Evolutionary conservation across 768 basidiomycete species (phyloP), one percentile per base, ranked within the genome.

Genomic region (Lactarius indigo): DNA sequence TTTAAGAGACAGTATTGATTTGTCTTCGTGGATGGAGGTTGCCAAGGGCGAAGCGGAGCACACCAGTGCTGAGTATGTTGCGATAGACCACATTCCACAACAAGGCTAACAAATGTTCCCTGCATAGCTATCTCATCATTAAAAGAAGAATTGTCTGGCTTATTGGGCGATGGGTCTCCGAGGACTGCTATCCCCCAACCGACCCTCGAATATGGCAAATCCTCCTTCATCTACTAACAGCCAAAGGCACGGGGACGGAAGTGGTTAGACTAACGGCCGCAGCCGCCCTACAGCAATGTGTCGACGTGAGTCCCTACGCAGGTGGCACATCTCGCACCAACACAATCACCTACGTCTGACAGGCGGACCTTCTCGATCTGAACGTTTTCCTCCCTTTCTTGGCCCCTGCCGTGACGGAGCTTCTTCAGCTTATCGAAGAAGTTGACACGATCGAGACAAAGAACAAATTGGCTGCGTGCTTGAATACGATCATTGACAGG

Each of bases 111-210:
- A 23, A 44, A 57, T 35, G 47, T 64, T 66, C 59, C 60, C 62
- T 50, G 28, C 61, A 33, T 64, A 96, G 95, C 64, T 94, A 90
- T 74, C 90, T 92, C 0, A 91, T 98, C 62, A 85, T 98, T 68
- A 96, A 98, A 76, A 86, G 94, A n/a, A 85, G 96, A 37, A 90
- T 98, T 69, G 94, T 96, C 1, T 97, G 95, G 94, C 79, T 98
- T 5, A 84, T 98, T 56, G 95, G 96, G 30, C 90, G 88, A 81
- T 94, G 93, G 91, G 82, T 94, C 39, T 80, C 85, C 17, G 90
- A 94, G 57, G 82, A 84, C 64, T 87, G 86, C 68, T 76, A 83
- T 23, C 79, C 83, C 17, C 81, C 86, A 1, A 84, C 85, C 56
- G 85, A 89, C 66, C 79, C 85, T 2, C 77, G 81, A 61, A 79